These are phyloP conservation scores for Trifolium subterraneum DNA, from an alignment of 306 rosid genomes.

Conservation along the genomic window DNA sequence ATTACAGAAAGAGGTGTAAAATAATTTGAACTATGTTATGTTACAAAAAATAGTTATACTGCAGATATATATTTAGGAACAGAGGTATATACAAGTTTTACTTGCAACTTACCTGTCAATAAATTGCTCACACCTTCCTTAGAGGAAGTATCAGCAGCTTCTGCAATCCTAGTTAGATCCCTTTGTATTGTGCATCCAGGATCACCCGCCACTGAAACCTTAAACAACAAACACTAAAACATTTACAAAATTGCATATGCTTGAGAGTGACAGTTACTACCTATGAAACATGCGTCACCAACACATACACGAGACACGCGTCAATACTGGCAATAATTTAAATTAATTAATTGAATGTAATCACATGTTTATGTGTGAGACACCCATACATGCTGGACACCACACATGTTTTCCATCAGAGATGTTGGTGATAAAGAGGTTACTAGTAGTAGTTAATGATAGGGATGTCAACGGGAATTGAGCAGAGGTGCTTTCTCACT, in stretches of 20 bases:
- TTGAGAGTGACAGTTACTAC: background rate
- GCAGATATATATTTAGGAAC: background rate
- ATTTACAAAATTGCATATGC: background rate
- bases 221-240: conserved; percentile 4
- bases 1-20: background rate
- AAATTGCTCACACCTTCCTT: conserved; percentile 36
- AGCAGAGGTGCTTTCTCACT: too few species aligned
- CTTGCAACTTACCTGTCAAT: conserved; percentile 38
- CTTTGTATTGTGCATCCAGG: conserved; percentile 37
- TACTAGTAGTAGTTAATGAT: too few species aligned
- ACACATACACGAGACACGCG: background rate
- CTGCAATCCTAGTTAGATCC: conserved; percentile 45
- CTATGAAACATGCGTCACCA: background rate
- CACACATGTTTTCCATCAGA: background rate
- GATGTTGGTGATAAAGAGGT: too few species aligned
- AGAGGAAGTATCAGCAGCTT: conserved; percentile 41
- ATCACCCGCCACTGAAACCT: conserved; percentile 44
- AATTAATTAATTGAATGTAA: too few species aligned
- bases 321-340: too few species aligned
- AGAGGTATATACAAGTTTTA: background rate
- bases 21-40: background rate
- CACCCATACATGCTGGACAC: background rate
- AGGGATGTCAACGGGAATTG: too few species aligned
- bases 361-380: background rate
- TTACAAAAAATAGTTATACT: background rate